Conservation (phyloP, 2,329 filamentous ascomycete genomes). For the Catunica adiposa region DNA sequence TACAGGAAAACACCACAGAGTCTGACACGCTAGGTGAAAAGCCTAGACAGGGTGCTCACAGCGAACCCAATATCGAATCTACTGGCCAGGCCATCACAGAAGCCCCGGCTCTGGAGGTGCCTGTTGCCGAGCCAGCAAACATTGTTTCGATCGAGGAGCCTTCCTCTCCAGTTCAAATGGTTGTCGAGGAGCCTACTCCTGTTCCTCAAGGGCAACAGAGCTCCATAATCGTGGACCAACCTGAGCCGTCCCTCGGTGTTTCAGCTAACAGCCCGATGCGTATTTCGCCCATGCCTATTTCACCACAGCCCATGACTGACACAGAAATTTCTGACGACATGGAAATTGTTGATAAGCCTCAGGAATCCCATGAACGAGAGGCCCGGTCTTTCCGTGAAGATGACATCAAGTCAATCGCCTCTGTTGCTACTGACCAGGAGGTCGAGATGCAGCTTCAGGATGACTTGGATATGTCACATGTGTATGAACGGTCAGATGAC, state of each 20-base stretch:
- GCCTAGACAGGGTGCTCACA: background rate
- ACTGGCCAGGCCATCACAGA: too few species aligned
- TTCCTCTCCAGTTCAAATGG: background rate
- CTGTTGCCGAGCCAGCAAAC: too few species aligned
- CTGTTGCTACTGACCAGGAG: conserved; percentile 11
- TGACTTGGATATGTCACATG: conserved; percentile 12
- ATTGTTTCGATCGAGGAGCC: background rate
- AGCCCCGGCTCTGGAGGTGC: too few species aligned
- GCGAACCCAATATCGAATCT: background rate
- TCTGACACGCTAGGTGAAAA: background rate
- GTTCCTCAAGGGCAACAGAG: conserved; percentile 1
- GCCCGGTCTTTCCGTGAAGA: background rate
- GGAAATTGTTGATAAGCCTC: conserved; percentile 1
- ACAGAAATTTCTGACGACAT: background rate
- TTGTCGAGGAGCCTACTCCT: conserved; percentile 1
- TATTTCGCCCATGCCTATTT: conserved; percentile 3
- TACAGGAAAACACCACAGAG: background rate
- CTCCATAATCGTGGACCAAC: conserved; percentile 3
- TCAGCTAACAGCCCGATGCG: conserved; percentile 6
- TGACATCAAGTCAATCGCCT: conserved; percentile 9
- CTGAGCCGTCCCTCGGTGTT: background rate
- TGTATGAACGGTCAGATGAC: conserved; percentile 2
- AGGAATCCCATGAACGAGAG: background rate
- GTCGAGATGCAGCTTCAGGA: conserved; percentile 13
- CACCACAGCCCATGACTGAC: background rate